These are phyloP conservation scores for Pittosporum tobira DNA, from an alignment of 129 eudicot species.

Conservation along the genomic window DNA sequence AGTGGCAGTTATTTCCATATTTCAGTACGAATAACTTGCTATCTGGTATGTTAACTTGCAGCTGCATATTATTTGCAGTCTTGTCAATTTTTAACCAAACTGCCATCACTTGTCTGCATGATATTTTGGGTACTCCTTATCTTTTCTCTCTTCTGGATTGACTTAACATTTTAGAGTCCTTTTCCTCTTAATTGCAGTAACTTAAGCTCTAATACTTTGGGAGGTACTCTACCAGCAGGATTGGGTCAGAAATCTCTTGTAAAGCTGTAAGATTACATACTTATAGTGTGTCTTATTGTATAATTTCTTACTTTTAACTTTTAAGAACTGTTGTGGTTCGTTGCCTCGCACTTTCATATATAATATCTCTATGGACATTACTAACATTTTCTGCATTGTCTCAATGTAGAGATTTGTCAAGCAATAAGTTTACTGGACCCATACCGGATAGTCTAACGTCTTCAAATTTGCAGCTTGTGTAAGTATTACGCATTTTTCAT, in stretches of 20 bases:
- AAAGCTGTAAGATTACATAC: slow-evolving; percentile 49
- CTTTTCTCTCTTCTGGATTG: background rate
- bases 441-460: slow-evolving; percentile 78
- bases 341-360: background rate
- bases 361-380: background rate
- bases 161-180: background rate
- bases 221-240: slow-evolving; percentile 70
- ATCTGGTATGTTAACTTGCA: too few species aligned
- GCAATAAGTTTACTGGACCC: slow-evolving; percentile 61
- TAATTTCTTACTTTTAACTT: background rate
- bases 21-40: too few species aligned
- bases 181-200: slow-evolving; percentile 49
- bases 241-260: slow-evolving; percentile 75
- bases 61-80: background rate
- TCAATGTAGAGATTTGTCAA: slow-evolving; percentile 75
- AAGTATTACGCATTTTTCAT: slow-evolving; percentile 30
- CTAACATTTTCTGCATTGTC: background rate
- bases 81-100: background rate
- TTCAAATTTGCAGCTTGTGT: slow-evolving; percentile 87
- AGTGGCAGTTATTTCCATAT: too few species aligned
- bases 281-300: background rate
- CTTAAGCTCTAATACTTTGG: slow-evolving; percentile 77
- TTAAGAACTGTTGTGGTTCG: background rate
- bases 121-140: background rate
- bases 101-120: background rate